A percentile compares a stretch with the other conserved stretches of the same genome.
Evolutionary conservation across 2,329 filamentous ascomycete genomes (phyloP).

Genomic region (Aspergillaceae sp.): DNA sequence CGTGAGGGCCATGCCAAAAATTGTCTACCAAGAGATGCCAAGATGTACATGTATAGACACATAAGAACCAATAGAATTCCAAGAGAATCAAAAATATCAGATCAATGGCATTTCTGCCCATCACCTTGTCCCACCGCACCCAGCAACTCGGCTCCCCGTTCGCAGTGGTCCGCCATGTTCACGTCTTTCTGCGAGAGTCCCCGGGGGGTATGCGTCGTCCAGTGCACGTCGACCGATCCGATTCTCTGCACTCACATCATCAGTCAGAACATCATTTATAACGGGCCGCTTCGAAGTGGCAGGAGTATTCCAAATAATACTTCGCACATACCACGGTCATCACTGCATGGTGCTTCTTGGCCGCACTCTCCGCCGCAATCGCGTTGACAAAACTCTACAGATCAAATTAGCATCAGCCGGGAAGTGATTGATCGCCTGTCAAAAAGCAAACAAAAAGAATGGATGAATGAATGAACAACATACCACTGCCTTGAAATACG

Average conservation of each 20-base stretch:
- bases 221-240: conserved; percentile 31
- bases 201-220: conserved; percentile 34
- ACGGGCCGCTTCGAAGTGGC: too few species aligned
- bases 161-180: conserved; percentile 29
- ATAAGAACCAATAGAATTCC: background rate
- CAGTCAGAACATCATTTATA: background rate
- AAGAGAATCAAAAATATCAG: background rate
- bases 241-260: conserved; percentile 16
- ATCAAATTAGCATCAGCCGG: too few species aligned
- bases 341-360: conserved; percentile 31
- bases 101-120: conserved; percentile 21
- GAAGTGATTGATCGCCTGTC: too few species aligned
- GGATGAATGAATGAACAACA: conserved; percentile 9
- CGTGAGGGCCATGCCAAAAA: background rate
- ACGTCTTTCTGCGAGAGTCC: conserved; percentile 31
- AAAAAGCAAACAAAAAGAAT: background rate
- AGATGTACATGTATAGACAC: background rate
- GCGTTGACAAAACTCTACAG: conserved; percentile 27
- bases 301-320: too few species aligned
- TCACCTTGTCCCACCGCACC: conserved; percentile 24
- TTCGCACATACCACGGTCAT: conserved; percentile 28
- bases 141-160: conserved; percentile 26
- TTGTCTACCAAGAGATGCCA: background rate
- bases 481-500: conserved; percentile 32
- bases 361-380: conserved; percentile 29